Evolutionary conservation across 306 rosid genomes (phyloP), one percentile per base, ranked within the genome.

Genomic region (Glycine soja): DNA sequence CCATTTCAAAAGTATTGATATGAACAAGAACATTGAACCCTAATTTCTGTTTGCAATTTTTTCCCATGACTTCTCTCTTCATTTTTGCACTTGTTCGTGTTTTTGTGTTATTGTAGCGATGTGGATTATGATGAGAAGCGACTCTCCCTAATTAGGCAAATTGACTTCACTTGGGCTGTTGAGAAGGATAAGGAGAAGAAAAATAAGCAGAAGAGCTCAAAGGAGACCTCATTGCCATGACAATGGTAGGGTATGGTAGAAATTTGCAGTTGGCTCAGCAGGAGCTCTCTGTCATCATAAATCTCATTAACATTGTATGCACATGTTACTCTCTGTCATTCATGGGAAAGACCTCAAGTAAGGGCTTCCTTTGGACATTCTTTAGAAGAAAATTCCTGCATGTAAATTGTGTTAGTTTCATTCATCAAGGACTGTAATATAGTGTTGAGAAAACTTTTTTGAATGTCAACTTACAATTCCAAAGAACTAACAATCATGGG

Each of bases 81-180:
- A 83, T 52, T 53, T 24, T 2, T 47, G 47, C 38, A 30, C n/a
- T 43, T 58, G 5, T 36, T 40, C 13, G 71, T 53, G 10, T 10
- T 5, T 18, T 52, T 75, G 10, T 76, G 40, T 77, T 51, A 74
- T 73, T 66, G 82, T 85, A 94, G 95, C 40, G 97, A 91, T 85
- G 90, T 89, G 53, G 97, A 90, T 63, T 87, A 95, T 32, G 97
- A 93, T 53, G 97, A 95, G 87, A 91, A 88, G 86, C 90, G 98
- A 75, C 82, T 87, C 32, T 84, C 94, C 0, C 81, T 91, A 67
- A 93, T 93, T 57, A 90, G 95, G 85, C 81, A 92, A 83, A 88
- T 95, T 34, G 97, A 91, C 77, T 95, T 95, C 54, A 97, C 98
- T 8, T 93, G 97, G 99, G 97, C 96, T 7, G 61, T 93, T 78